Base-by-base conservation (phyloP, 164 flowering plant species). In the Kingdonia uniflora region DNA sequence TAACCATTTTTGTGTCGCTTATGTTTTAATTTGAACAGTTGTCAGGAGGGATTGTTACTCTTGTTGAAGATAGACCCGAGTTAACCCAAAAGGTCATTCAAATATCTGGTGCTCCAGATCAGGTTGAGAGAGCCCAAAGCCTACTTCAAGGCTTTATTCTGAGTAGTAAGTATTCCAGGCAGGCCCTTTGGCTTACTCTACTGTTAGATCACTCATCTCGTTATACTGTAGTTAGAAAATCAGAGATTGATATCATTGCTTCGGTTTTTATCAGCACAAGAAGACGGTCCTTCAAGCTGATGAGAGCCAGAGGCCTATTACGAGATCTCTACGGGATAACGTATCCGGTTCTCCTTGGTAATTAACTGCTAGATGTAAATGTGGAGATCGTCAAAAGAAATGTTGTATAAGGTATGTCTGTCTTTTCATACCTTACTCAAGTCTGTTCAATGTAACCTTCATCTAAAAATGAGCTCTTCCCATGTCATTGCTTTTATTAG, bases 91-190 rank as follows among this genome's bases (percentile, higher is more conserved):
- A 79, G 64, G 62, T 73, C 19, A 82, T 94, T 58, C 84, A 80
- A 62, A 87, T 94, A 74, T 80, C 97, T 0, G 99, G 99, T 20
- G 71, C 87, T 47, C 99, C 92, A 19, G 99, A 94, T 68, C 97
- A 94, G 70, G 81, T 82, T n/a, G 97, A 85, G 76, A 81, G 81
- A 77, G 99, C 99, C 33, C 92, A 94, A 75, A 94, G 92, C 67
- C 75, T 94, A 70, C 90, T 94, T 49, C 99, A 89, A 52, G 99
- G 99, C 40, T 94, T 94, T 62, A 81, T 94, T 54, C 66, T 94
- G 66, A 94, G 99, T 80, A 89, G 99, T 94, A 75, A 82, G 84
- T 75, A 43, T 56, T 64, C 65, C 59, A 14, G 38, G n/a, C n/a
- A n/a, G n/a, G n/a, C 51, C 51, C 42, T 15, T 38, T 25, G 12